Evolutionary conservation across 2,329 filamentous ascomycete genomes (phyloP), one percentile per base, ranked within the genome.

Genomic region (Fusarium sororula): DNA sequence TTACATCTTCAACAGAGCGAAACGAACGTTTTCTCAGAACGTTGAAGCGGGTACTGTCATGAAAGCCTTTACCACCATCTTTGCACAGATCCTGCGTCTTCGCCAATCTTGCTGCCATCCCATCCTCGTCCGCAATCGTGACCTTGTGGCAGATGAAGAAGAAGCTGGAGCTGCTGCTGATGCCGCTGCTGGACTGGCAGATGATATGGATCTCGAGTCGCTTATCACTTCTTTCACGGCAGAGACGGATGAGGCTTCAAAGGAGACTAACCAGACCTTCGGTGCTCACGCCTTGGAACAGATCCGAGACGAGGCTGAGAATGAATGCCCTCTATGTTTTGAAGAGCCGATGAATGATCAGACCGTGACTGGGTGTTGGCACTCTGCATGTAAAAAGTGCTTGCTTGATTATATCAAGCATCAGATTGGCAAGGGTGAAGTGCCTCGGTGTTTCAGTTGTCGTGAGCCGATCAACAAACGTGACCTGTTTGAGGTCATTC

Each of bases 291-390:
- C 96, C 1, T 86, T 99, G 20, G 90, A 92, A 70, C 94, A 98
- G 81, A 99, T 99, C 54, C 93, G 97, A 74, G 93, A 94, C 62
- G 96, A 98, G 79, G 91, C 93, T 1, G 90, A 92, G 67, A 93
- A 93, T 69, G 96, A 99, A 84, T 99, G 96, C 78, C 96, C 96
- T 0, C 93, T 99, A 59, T 99, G 96, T 83, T 91, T 94, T 8
- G 96, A 98, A 81, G 96, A 98, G 81, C 95, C 95, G 7, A 98
- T 98, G 95, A 90, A 94, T 45, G 93, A 98, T 61, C 96, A 97
- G 79, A 93, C 93, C 1, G 96, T 99, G 4, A 98, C 96, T 1
- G 94, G 94, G 1, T 99, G 96, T 83, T 99, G 96, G 95, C 96
- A 99, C 82, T 97, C 94, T 39, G 95, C 96, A 2, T 99, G 96